Evolutionary conservation across 2,329 filamentous ascomycete genomes (phyloP), one percentile per base, ranked within the genome.

Genomic region (Aurifilum marmelostoma): DNA sequence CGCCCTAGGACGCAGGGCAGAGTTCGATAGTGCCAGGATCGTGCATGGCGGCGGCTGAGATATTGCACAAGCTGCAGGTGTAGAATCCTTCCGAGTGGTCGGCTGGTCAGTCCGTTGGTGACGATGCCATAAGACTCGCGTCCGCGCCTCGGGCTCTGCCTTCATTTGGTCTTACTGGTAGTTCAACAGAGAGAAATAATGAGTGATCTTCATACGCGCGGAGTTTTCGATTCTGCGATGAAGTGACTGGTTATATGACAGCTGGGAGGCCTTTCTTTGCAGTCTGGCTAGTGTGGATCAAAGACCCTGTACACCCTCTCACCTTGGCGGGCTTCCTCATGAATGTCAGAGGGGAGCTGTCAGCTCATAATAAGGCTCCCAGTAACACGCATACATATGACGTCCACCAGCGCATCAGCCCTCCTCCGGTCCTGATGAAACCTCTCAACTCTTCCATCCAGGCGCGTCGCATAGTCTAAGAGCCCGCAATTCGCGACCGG

Each of bases 51-150:
- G 39, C 41, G 37, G 61, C 39, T 47, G 41, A 29, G 3, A 47
- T n/a, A 7, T n/a, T n/a, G 61, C 61, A 27, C 12, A 32, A 50
- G 16, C 11, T 50, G 61, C 41, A 47, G 27, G 6, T 47, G 21
- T 14, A 63, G 21, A 41, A 63, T 63, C 61, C 61, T 63, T 50
- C 61, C 27, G 41, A 50, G 14, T 50, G 41, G 61, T 63, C 41
- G 24, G 16, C 61, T 32, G 61, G 24, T 29, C 37, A 50, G 24
- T 2, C 61, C 29, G 61, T 63, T 50, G 61, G 61, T 63, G 61
- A 63, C 61, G 27, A 39, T 29, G 27, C 34, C 41, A 47, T 43
- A 63, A 32, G 27, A 32, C 27, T 16, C 21, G 56, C 29, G 18
- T 34, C 18, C 21, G 56, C 21, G 56, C 56, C 21, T 14, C 18